Base-by-base conservation (phyloP, 805 yeast species). In the Yarrowia yakushimensis region DNA sequence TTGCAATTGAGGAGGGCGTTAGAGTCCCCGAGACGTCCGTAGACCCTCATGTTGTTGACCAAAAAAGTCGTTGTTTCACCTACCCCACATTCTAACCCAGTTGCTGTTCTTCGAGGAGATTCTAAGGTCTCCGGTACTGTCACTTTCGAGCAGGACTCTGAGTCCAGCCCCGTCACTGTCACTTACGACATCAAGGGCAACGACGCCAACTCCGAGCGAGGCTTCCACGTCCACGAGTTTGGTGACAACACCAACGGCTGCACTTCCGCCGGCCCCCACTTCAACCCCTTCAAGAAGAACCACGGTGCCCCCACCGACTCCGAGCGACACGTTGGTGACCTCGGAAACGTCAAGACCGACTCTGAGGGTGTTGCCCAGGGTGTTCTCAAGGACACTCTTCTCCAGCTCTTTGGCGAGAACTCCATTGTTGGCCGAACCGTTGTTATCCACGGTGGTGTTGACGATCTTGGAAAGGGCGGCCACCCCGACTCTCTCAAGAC, bases 241-340 rank as follows among this genome's bases (percentile, higher is more conserved):
- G 99, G 99, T 80, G 99, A 94, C 82, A 90, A 90, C 85, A 90
- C 99, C 79, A 94, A 94, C 77, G 99, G 99, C 69, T 94, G 99
- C 81, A 93, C 97, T 65, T 89, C 97, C 68, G 97, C 97, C 62
- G 97, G 97, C 74, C 97, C 97, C 65, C 97, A 92, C 80, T 92
- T 90, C 85, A 86, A 92, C 83, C 97, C 97, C 68, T 88, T 88
- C 76, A 81, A 82, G 67, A 87, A 88, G 81, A 83, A 83, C 68
- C 97, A 91, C 76, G 97, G 97, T 80, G 91, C 92, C 63, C 97
- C 97, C 77, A 84, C 83, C 71, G 96, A 87, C 70, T 85, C 81
- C 67, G 77, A 66, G 63, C 74, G 77, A 63, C 97, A 90, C 79
- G 94, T 87, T 72, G 99, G 99, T 78, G 99, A 94, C 77, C 81